phyloP scores from a whole-genome alignment of 257 asterid genomes.

The Solanum paucissectum region DNA sequence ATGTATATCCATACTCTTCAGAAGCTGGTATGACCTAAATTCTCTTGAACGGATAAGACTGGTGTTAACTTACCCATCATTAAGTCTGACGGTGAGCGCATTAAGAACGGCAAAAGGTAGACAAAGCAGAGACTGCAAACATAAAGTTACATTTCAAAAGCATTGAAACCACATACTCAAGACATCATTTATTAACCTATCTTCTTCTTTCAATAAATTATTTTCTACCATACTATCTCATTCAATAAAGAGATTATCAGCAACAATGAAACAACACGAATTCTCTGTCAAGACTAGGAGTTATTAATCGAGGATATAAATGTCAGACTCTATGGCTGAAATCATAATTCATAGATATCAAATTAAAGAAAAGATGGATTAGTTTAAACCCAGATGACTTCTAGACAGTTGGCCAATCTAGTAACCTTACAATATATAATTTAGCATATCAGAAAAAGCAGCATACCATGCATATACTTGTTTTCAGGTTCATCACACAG shows the following conservation, averaged over 20 bases:
- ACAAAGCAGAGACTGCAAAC: slow-evolving; percentile 63
- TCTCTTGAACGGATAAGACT: neutral
- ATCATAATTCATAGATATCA: neutral
- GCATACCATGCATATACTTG: slow-evolving; percentile 88
- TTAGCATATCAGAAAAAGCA: slow-evolving; percentile 6
- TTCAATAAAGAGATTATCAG: neutral
- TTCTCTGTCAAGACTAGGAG: neutral
- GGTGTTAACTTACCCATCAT: slow-evolving; percentile 56
- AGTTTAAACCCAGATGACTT: neutral
- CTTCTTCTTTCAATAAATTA: neutral
- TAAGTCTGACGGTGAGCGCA: slow-evolving; percentile 73
- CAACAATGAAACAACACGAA: neutral
- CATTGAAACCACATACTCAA: neutral
- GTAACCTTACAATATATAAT: neutral
- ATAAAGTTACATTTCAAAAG: neutral
- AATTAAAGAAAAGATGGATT: neutral
- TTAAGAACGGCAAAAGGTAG: slow-evolving; percentile 84
- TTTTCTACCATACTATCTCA: neutral
- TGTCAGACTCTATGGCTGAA: neutral
- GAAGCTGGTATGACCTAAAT: neutral
- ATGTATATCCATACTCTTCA: neutral
- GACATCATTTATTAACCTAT: neutral
- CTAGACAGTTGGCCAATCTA: neutral
- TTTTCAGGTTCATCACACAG: slow-evolving; percentile 93
- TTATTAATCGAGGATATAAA: neutral